Conservation (phyloP, 306 rosid genomes). For the Pyrus betulifolia region DNA sequence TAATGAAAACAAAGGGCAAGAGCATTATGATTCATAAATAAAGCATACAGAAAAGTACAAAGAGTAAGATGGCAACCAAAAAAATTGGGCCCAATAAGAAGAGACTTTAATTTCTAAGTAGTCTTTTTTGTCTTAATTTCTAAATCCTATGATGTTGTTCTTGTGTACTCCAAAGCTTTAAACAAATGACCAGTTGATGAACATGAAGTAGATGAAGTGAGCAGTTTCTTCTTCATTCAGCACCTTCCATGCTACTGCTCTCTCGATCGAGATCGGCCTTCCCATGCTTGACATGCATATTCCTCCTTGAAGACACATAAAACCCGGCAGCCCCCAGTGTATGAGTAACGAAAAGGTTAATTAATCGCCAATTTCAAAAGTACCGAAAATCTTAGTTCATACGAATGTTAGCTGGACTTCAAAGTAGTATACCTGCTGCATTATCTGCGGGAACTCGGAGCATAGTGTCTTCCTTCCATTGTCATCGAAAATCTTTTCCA, state of each 20-base stretch:
- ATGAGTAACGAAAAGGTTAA: not conserved
- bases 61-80: not conserved
- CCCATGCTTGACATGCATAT: constrained; percentile 99
- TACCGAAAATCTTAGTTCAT: not conserved
- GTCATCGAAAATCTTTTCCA: constrained; percentile 87
- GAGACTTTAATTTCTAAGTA: not conserved
- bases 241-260: constrained; percentile 99
- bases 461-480: constrained; percentile 79
- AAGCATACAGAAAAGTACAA: constrained; percentile 17
- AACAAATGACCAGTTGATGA: constrained; percentile 97
- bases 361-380: not conserved
- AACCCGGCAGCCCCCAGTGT: constrained; percentile 48
- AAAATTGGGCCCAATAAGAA: not conserved
- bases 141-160: constrained; percentile 19
- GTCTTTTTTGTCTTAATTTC: not conserved
- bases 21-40: constrained; percentile 25
- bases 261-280: constrained; percentile 82
- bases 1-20: not conserved
- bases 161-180: constrained; percentile 22
- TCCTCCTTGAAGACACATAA: constrained; percentile 87
- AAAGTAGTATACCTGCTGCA: constrained; percentile 70
- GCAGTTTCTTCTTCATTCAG: constrained; percentile 82
- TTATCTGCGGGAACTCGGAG: constrained; percentile 93
- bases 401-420: not conserved
- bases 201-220: constrained; percentile 92